These are phyloP conservation scores for Eimeria acervulina DNA, from an alignment of 169 alveolate genomes.

Conservation along the genomic window DNA sequence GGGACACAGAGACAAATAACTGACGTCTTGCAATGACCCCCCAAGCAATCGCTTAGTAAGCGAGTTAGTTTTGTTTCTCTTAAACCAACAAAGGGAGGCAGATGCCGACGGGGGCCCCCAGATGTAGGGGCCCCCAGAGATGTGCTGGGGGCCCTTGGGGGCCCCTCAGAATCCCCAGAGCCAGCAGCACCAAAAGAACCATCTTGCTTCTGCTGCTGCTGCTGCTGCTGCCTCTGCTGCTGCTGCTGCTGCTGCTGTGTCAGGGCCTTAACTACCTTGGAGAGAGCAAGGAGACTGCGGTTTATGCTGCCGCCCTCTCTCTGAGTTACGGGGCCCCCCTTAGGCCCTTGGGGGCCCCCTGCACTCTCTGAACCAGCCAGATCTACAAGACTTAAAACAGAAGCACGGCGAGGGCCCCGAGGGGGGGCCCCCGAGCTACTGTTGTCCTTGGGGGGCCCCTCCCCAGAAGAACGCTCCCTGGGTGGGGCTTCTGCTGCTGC, in stretches of 20 bases:
- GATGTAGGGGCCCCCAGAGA: not conserved
- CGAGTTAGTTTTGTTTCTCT: constrained; percentile 95
- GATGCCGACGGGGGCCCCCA: not conserved
- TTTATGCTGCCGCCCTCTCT: constrained; percentile 81
- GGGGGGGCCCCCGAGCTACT: not conserved
- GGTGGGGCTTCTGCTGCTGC: constrained; percentile 19
- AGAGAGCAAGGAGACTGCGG: constrained; percentile 79
- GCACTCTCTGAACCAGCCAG: constrained; percentile 95
- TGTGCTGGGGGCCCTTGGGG: not conserved
- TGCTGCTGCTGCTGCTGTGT: constrained; percentile 74
- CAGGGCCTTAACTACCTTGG: constrained; percentile 65
- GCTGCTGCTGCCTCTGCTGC: constrained; percentile 40
- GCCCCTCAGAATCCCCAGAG: not conserved
- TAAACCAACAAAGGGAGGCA: constrained; percentile 87
- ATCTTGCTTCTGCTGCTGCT: not conserved
- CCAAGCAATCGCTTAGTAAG: constrained; percentile 93
- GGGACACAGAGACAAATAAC: constrained; percentile 95
- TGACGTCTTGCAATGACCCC: constrained; percentile 94
- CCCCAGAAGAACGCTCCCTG: not conserved
- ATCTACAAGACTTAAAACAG: constrained; percentile 93
- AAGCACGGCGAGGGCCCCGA: constrained; percentile 18
- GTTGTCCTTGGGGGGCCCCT: constrained; percentile 3
- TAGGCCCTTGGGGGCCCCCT: not conserved
- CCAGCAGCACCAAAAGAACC: not conserved
- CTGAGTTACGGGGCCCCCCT: constrained; percentile 18